These are phyloP conservation scores for Plasmodium vinckei DNA, from an alignment of 169 alveolate species.

Conservation along the genomic window DNA sequence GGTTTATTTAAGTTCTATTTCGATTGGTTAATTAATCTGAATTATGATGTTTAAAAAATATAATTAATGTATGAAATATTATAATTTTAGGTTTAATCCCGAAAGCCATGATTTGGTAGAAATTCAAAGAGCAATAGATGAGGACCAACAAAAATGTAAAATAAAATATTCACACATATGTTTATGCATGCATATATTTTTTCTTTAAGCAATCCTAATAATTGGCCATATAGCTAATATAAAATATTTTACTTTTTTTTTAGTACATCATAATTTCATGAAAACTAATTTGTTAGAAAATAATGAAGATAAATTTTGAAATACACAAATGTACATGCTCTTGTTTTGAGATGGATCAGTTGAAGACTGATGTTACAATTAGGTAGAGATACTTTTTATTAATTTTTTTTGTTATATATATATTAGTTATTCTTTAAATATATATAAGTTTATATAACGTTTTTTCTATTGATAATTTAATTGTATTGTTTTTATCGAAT, in stretches of 20 bases:
- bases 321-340: background rate
- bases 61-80: no score
- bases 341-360: no score
- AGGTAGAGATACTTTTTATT: background rate
- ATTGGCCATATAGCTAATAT: no score
- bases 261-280: constrained; percentile 71
- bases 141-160: constrained; percentile 55
- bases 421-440: background rate
- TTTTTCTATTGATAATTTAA: no score
- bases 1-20: background rate
- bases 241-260: constrained; percentile 19
- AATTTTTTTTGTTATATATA: background rate
- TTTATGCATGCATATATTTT: background rate
- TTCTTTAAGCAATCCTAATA: background rate
- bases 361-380: background rate
- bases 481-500: no score
- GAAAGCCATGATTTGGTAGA: constrained; percentile 54
- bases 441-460: no score
- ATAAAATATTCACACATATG: constrained; percentile 1
- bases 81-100: constrained; percentile 67
- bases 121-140: constrained; percentile 69
- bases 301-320: constrained; percentile 31
- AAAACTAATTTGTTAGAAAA: constrained; percentile 54
- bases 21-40: background rate
- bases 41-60: no score